Conservation (phyloP, 73 alveolate species). For the Breviolum minutum region DNA sequence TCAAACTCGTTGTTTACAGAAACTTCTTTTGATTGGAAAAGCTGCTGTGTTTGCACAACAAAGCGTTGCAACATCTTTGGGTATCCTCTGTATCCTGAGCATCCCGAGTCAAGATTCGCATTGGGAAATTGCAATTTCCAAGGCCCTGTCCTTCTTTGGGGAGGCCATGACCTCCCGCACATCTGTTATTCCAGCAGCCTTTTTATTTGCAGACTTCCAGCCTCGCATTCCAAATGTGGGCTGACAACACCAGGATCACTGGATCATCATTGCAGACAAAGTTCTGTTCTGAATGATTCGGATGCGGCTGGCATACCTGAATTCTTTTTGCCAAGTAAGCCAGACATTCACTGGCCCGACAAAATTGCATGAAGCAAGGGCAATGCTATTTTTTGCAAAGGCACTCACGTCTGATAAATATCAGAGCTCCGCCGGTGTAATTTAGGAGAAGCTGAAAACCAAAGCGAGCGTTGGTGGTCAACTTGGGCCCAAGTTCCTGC, state of each 20-base stretch:
- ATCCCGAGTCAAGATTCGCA: no score
- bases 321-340: neutral
- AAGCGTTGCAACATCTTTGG: no score
- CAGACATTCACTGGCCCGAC: neutral
- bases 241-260: neutral
- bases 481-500: constrained; percentile 60
- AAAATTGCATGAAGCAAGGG: neutral
- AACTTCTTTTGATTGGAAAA: no score
- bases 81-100: no score
- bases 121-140: neutral
- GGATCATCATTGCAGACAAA: neutral
- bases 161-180: constrained; percentile 55
- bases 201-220: constrained; percentile 68
- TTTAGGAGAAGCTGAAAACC: constrained; percentile 64
- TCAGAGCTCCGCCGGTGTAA: constrained; percentile 73
- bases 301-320: constrained; percentile 77
- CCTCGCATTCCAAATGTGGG: neutral
- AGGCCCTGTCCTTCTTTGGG: constrained; percentile 32
- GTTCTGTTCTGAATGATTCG: constrained; percentile 67
- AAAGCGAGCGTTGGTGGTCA: constrained; percentile 37
- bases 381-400: neutral
- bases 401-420: constrained; percentile 58
- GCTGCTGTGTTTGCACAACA: no score
- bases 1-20: no score
- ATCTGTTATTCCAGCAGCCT: constrained; percentile 82